Evolutionary conservation across 805 yeast species (phyloP).

Genomic region (Sugiyamaella americana): DNA sequence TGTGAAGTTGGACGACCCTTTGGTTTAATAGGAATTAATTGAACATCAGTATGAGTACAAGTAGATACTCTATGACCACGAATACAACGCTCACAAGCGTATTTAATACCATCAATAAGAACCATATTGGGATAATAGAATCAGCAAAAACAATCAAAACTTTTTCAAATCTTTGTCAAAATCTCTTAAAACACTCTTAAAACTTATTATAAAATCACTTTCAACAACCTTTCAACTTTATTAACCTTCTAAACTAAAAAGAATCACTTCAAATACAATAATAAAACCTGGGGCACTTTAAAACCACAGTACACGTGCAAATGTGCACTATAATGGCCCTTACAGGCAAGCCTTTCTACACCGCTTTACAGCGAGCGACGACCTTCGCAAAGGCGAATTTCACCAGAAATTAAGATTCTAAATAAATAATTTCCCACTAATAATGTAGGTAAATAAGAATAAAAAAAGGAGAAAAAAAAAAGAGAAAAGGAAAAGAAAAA

Average conservation of each 20-base stretch:
- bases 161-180: too few relatives aligned
- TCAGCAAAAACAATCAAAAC: too few relatives aligned
- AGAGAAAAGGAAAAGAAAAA: slow-evolving; percentile 4
- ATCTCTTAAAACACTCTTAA: too few relatives aligned
- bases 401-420: background rate
- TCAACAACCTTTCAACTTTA: too few relatives aligned
- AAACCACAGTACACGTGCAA: background rate
- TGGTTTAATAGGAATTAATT: slow-evolving; percentile 87
- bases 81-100: slow-evolving; percentile 94
- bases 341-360: background rate
- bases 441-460: background rate
- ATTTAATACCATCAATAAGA: slow-evolving; percentile 83
- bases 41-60: slow-evolving; percentile 88
- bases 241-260: too few relatives aligned
- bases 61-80: slow-evolving; percentile 95
- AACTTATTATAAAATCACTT: too few relatives aligned
- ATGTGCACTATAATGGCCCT: background rate
- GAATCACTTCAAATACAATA: too few relatives aligned
- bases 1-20: slow-evolving; percentile 95
- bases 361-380: background rate
- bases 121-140: slow-evolving; percentile 73
- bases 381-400: background rate
- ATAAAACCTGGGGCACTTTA: background rate
- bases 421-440: background rate
- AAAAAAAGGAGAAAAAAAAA: slow-evolving; percentile 4